Percentiles rank a stretch among this genome's conserved stretches.
Conservation (phyloP, 306 rosid genomes). For the Pachyrhizus erosus region DNA sequence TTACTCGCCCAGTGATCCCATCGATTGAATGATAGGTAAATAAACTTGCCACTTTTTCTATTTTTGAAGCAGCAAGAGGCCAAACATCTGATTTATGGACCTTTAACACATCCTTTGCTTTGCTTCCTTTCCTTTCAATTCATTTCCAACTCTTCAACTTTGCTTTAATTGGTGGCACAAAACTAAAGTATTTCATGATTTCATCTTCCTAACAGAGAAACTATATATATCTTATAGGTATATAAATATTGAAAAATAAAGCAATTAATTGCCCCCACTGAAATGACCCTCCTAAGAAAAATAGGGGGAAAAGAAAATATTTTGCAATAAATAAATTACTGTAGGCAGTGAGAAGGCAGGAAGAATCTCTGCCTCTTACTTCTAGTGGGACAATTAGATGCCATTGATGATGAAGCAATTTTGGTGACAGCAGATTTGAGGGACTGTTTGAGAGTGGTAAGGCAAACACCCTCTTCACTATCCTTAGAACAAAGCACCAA, state of each 20-base stretch:
- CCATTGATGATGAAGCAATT: constrained; percentile 64
- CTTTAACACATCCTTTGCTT: background rate
- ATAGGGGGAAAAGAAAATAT: background rate
- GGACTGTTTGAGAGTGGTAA: constrained; percentile 71
- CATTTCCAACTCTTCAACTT: constrained; percentile 26
- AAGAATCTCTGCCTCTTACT: constrained; percentile 98
- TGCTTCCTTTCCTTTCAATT: constrained; percentile 5
- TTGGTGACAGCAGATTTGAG: constrained; percentile 70
- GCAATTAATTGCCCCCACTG: constrained; percentile 35
- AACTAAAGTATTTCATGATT: constrained; percentile 30
- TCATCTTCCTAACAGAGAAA: constrained; percentile 29
- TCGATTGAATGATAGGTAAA: background rate
- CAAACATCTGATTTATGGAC: constrained; percentile 1
- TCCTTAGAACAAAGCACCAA: constrained; percentile 78
- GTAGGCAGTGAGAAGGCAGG: constrained; percentile 67
- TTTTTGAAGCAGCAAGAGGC: constrained; percentile 19
- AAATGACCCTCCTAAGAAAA: constrained; percentile 25
- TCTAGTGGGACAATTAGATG: constrained; percentile 65
- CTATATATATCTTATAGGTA: background rate
- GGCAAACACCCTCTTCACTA: constrained; percentile 60
- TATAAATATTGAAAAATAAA: constrained; percentile 31
- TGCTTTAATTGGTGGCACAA: constrained; percentile 38
- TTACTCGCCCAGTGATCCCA: background rate
- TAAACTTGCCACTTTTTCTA: background rate
- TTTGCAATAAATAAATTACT: constrained; percentile 36